Base-by-base conservation (phyloP, 2,329 filamentous ascomycete genomes). In the Aureobasidium sp. region DNA sequence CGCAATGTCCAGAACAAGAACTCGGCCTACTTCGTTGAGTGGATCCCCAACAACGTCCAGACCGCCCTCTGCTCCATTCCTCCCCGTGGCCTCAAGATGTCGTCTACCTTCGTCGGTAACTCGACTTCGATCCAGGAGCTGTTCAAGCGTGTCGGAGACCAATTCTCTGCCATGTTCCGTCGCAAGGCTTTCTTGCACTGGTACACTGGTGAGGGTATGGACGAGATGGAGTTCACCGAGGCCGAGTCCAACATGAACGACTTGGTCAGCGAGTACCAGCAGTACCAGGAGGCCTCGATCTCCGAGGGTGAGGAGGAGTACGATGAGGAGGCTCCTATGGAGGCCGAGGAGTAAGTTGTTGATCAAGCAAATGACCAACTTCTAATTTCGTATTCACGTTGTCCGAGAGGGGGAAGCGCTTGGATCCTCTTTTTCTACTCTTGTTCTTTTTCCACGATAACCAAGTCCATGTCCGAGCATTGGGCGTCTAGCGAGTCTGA, bases 161-260 rank as follows among this genome's bases (percentile, higher is more conserved):
- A 99, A 83, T 99, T 99, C 87, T 92, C 89, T 82, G 94, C 92
- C 77, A 99, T 99, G 94, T 99, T 99, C 89, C 87, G 94, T 83
- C 91, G 94, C 82, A 99, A 97, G 90, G 94, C 94, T 87, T 99
- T 99, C 91, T 90, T 99, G 87, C 94, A 97, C 85, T 99, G 94
- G 94, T 99, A 99, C 84, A 99, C 94, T 87, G 92, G 92, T 76
- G 94, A 99, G 86, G 94, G 94, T 83, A 99, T 99, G 94, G 94
- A 99, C 82, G 94, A 99, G 88, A 97, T 99, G 94, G 94, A 99
- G 84, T 99, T 99, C 85, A 99, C 94, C 76, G 94, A 99, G 86
- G 94, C 94, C 72, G 94, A 99, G 88, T 96, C 90, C 82, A 99
- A 99, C 86, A 97, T 99, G 94, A 97, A 99, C 84, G 94, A 99